Evolutionary conservation across 805 yeast genomes (phyloP).

Genomic region (Monosporozyma servazzii): DNA sequence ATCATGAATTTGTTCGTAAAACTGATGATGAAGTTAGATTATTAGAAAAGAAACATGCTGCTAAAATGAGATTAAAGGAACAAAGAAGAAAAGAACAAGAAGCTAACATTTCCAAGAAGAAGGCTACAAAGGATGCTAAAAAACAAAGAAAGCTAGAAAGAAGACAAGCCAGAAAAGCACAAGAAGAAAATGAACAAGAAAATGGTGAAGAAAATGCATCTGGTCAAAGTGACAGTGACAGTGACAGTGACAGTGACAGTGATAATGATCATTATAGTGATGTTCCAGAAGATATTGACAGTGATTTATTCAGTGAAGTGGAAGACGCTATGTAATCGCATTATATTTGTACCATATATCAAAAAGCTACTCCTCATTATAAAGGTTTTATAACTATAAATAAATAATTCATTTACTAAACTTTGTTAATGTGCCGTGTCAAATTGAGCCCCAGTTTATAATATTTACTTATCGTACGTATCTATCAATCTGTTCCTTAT

Average conservation of each 20-base stretch:
- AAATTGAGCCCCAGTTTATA: background rate
- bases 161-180: slow-evolving; percentile 32
- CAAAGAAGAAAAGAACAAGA: slow-evolving; percentile 70
- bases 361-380: background rate
- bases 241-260: slow-evolving; percentile 21
- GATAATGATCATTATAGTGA: slow-evolving; percentile 31
- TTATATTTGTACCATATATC: background rate
- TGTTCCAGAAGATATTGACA: slow-evolving; percentile 38
- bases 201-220: slow-evolving; percentile 19
- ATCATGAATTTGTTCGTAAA: slow-evolving; percentile 66
- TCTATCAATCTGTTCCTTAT: slow-evolving; percentile 8
- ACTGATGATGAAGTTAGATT: slow-evolving; percentile 47
- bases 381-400: background rate
- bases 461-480: slow-evolving; percentile 1
- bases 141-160: slow-evolving; percentile 57
- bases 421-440: background rate
- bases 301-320: slow-evolving; percentile 39
- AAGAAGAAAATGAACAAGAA: slow-evolving; percentile 19
- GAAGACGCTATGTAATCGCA: slow-evolving; percentile 17
- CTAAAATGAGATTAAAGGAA: slow-evolving; percentile 51
- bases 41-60: slow-evolving; percentile 60
- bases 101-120: slow-evolving; percentile 66
- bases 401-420: background rate
- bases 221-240: slow-evolving; percentile 9
- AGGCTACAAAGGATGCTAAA: slow-evolving; percentile 63